These are phyloP conservation scores for Dactylellina cionopaga DNA, from an alignment of 2,329 filamentous ascomycete genomes.

Conservation along the genomic window DNA sequence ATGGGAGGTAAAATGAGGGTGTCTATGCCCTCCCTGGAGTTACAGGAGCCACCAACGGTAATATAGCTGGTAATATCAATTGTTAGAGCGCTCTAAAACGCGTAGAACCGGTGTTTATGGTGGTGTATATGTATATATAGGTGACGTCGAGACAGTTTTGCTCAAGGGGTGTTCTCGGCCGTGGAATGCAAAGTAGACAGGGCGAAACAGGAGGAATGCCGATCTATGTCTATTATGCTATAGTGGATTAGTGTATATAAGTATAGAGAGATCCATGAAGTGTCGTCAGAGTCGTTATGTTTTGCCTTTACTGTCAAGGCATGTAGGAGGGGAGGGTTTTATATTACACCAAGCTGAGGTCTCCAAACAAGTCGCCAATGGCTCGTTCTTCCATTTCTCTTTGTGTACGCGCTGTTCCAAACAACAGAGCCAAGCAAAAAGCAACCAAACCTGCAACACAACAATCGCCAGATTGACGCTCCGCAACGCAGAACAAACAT, in stretches of 20 bases:
- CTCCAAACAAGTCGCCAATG: background rate
- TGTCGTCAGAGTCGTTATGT: slow-evolving; percentile 35
- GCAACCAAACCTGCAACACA: slow-evolving; percentile 8
- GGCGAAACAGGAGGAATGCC: background rate
- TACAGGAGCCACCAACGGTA: background rate
- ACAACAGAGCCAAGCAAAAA: slow-evolving; percentile 34
- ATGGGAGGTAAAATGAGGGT: background rate
- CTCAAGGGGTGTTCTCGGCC: slow-evolving; percentile 6
- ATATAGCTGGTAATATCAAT: background rate
- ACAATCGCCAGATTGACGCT: slow-evolving; percentile 3
- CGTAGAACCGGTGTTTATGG: slow-evolving; percentile 16
- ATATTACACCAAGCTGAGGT: slow-evolving; percentile 30
- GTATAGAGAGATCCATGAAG: slow-evolving; percentile 5
- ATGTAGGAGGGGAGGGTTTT: slow-evolving; percentile 3
- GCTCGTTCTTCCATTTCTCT: background rate
- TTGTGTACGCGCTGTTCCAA: slow-evolving; percentile 36
- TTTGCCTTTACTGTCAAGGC: slow-evolving; percentile 34
- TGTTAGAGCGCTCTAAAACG: slow-evolving; percentile 8
- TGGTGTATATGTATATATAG: background rate
- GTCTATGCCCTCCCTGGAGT: background rate
- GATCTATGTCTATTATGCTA: slow-evolving; percentile 13
- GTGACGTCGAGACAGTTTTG: slow-evolving; percentile 2
- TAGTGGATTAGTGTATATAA: slow-evolving; percentile 16
- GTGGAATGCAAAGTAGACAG: background rate
- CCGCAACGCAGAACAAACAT: slow-evolving; percentile 10